Conservation (phyloP, 2,329 filamentous ascomycete genomes). For the Colletotrichum zoysiae region DNA sequence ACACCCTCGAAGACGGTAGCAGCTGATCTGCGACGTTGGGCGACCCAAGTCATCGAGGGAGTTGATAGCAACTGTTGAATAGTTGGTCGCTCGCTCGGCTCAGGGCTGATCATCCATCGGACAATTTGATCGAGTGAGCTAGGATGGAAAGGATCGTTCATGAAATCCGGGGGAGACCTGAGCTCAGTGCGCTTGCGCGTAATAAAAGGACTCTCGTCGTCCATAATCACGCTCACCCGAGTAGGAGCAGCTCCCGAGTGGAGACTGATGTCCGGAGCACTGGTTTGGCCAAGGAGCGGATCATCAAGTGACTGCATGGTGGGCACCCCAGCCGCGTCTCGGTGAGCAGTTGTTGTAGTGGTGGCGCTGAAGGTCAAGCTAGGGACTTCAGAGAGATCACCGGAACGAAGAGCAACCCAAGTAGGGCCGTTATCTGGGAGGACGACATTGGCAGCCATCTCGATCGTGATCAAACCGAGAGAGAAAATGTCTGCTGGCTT, state of each 20-base stretch:
- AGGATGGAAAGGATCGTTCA: conserved; percentile 80
- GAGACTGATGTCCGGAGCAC: conserved; percentile 42
- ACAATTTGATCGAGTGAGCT: conserved; percentile 88
- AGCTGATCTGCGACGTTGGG: conserved; percentile 80
- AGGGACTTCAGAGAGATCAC: conserved; percentile 89
- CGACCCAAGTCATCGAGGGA: conserved; percentile 84
- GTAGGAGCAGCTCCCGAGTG: conserved; percentile 53
- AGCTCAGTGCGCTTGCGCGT: conserved; percentile 61
- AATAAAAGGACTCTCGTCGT: conserved; percentile 51
- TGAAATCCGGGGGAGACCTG: conserved; percentile 82
- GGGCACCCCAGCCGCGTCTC: conserved; percentile 41
- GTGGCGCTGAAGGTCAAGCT: conserved; percentile 86
- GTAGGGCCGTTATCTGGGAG: conserved; percentile 92
- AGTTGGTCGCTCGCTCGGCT: conserved; percentile 79
- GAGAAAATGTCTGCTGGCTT: conserved; percentile 95
- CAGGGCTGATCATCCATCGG: conserved; percentile 86
- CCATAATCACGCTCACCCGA: conserved; percentile 44
- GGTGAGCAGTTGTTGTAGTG: conserved; percentile 33
- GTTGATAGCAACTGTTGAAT: conserved; percentile 79
- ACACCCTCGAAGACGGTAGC: conserved; percentile 97
- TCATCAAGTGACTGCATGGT: conserved; percentile 41
- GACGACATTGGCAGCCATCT: conserved; percentile 93
- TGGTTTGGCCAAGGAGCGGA: conserved; percentile 36
- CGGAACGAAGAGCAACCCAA: conserved; percentile 90
- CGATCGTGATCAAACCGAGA: conserved; percentile 92